phyloP scores from a whole-genome alignment of 352 stramenopile genomes.

The Globisporangium perplexum region DNA sequence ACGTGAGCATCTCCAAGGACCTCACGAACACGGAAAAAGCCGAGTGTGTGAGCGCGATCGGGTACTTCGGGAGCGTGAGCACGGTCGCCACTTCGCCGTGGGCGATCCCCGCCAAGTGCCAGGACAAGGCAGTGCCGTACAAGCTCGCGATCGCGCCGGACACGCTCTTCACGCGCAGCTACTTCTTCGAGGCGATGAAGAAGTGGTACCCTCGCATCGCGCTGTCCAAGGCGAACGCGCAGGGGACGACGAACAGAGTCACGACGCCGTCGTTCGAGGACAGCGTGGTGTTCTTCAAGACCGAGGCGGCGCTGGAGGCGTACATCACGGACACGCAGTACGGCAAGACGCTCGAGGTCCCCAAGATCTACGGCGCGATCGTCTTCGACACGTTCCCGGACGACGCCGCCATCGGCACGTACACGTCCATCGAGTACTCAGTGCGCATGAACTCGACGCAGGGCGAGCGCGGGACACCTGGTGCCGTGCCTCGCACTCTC shows the following conservation, averaged over 20 bases:
- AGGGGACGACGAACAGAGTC: slow-evolving; percentile 13
- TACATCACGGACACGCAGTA: slow-evolving; percentile 40
- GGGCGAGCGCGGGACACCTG: slow-evolving; percentile 11
- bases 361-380: slow-evolving; percentile 53
- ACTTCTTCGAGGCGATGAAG: slow-evolving; percentile 51
- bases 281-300: slow-evolving; percentile 57
- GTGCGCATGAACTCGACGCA: slow-evolving; percentile 58
- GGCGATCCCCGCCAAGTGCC: slow-evolving; percentile 28
- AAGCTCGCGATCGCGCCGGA: slow-evolving; percentile 52
- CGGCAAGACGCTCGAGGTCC: slow-evolving; percentile 29
- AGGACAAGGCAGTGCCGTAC: slow-evolving; percentile 27
- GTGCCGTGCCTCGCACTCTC: slow-evolving; percentile 34
- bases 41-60: slow-evolving; percentile 13
- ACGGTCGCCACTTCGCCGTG: slow-evolving; percentile 26
- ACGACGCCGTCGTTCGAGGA: slow-evolving; percentile 46
- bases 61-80: slow-evolving; percentile 27
- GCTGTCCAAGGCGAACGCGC: slow-evolving; percentile 15
- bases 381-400: slow-evolving; percentile 52
- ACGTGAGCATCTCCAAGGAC: slow-evolving; percentile 18
- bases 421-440: slow-evolving; percentile 51
- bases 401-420: slow-evolving; percentile 32
- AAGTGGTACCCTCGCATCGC: slow-evolving; percentile 45
- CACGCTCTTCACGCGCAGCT: slow-evolving; percentile 50
- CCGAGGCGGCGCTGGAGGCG: slow-evolving; percentile 29
- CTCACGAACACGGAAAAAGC: slow-evolving; percentile 10